Evolutionary conservation across 768 basidiomycete species (phyloP).

Genomic region (Tricholoma bakamatsutake): DNA sequence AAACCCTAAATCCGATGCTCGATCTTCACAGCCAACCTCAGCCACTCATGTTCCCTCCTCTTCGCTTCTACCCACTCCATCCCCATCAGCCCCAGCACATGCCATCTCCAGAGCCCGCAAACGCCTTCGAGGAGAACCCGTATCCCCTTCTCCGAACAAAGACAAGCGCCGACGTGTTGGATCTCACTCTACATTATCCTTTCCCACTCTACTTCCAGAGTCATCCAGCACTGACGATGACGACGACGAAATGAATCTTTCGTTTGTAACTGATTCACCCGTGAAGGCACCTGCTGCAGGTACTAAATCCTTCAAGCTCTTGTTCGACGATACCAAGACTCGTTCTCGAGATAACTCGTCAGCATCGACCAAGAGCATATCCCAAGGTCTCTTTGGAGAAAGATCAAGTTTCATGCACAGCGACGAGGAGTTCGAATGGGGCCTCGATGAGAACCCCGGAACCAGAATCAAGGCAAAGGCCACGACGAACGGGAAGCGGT

Average conservation of each 20-base stretch:
- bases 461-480: background rate
- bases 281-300: constrained; percentile 51
- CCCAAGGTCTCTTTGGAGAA: constrained; percentile 11
- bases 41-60: constrained; percentile 20
- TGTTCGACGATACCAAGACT: constrained; percentile 49
- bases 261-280: constrained; percentile 68
- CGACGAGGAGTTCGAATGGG: constrained; percentile 11
- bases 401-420: background rate
- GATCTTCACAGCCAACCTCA: constrained; percentile 36
- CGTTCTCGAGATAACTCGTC: constrained; percentile 4
- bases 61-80: constrained; percentile 16
- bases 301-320: constrained; percentile 51
- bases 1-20: constrained; percentile 26
- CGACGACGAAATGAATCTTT: constrained; percentile 31
- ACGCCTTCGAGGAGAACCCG: constrained; percentile 75
- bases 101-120: constrained; percentile 70
- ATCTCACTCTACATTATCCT: constrained; percentile 33
- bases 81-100: constrained; percentile 26
- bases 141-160: constrained; percentile 78
- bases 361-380: constrained; percentile 8
- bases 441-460: background rate
- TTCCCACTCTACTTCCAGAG: constrained; percentile 27
- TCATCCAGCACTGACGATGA: constrained; percentile 29
- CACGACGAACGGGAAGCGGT: background rate
- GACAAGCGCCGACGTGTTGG: constrained; percentile 60